Evolutionary conservation across 805 yeast species (phyloP).

Genomic region (Schwanniomyces occidentalis): DNA sequence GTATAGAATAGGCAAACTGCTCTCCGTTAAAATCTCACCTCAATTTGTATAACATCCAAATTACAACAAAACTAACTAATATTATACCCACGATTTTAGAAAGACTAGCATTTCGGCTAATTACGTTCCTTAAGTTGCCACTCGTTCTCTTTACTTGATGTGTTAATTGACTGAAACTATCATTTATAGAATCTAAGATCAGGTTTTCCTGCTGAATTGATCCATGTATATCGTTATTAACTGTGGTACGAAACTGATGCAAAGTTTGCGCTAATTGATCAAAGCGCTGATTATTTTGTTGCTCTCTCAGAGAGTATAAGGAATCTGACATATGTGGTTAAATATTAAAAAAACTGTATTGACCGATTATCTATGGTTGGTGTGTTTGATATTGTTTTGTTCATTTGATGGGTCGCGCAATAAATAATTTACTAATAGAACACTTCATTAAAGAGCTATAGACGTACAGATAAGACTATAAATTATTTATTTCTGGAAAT

Average conservation of each 20-base stretch:
- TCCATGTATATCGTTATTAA: conserved; percentile 43
- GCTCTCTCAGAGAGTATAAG: conserved; percentile 42
- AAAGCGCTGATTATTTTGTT: conserved; percentile 42
- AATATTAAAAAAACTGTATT: too few species aligned
- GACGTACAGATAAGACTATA: conserved; percentile 10
- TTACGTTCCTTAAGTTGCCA: conserved; percentile 39
- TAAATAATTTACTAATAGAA: too few species aligned
- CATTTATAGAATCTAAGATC: conserved; percentile 38
- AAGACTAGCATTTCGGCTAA: conserved; percentile 43
- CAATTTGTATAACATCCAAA: conserved; percentile 41
- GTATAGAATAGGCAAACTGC: too few species aligned
- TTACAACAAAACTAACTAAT: conserved; percentile 31
- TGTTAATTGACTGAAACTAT: conserved; percentile 40
- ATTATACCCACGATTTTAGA: conserved; percentile 38
- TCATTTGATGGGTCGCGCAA: too few species aligned
- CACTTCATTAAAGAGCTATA: too few species aligned
- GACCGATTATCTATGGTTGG: too few species aligned
- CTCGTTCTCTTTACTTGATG: conserved; percentile 39
- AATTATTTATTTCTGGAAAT: conserved; percentile 27
- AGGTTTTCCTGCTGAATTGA: conserved; percentile 40
- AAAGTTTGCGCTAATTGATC: conserved; percentile 44
- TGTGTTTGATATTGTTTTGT: too few species aligned
- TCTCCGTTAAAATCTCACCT: conserved; percentile 12
- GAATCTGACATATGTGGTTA: conserved; percentile 24
- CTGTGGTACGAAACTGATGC: conserved; percentile 43